A percentile compares a stretch with the other conserved stretches of the same genome.
phyloP scores from a whole-genome alignment of 2,329 filamentous ascomycete species.

The Colletotrichum magnum region DNA sequence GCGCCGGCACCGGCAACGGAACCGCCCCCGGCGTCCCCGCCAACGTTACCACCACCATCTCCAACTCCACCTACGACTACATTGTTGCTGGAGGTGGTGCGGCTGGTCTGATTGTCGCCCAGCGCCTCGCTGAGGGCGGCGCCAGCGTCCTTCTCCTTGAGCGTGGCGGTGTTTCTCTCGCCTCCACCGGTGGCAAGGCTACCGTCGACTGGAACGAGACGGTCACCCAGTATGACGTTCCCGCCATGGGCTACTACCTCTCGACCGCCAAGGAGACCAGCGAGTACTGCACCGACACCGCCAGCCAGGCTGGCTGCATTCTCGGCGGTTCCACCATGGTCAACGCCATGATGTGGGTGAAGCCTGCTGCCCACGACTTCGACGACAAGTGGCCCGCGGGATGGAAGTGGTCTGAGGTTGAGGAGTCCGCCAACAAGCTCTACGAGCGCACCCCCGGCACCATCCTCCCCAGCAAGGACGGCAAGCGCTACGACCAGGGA shows the following conservation, averaged over 20 bases:
- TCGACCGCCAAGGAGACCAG: slow-evolving; percentile 33
- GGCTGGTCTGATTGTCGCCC: slow-evolving; percentile 37
- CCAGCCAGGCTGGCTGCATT: slow-evolving; percentile 48
- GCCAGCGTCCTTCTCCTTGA: slow-evolving; percentile 40
- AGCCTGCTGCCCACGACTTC: slow-evolving; percentile 41
- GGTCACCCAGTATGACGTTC: slow-evolving; percentile 44
- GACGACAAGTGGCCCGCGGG: slow-evolving; percentile 41
- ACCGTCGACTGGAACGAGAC: slow-evolving; percentile 47
- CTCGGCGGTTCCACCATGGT: slow-evolving; percentile 50
- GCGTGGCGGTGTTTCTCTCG: slow-evolving; percentile 37
- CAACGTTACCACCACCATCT: slow-evolving; percentile 39
- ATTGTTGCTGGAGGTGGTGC: slow-evolving; percentile 42
- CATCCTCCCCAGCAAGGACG: slow-evolving; percentile 40
- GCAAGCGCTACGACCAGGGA: slow-evolving; percentile 43
- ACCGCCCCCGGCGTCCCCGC: slow-evolving; percentile 22
- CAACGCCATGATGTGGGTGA: slow-evolving; percentile 47
- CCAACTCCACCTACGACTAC: slow-evolving; percentile 40
- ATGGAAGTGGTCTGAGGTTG: slow-evolving; percentile 42
- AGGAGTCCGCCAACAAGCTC: slow-evolving; percentile 41
- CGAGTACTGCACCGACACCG: slow-evolving; percentile 47
- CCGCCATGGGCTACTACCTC: slow-evolving; percentile 42
- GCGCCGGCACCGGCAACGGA: slow-evolving; percentile 32
- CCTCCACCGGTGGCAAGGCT: slow-evolving; percentile 41
- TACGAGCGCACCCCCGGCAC: slow-evolving; percentile 43
- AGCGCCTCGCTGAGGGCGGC: slow-evolving; percentile 42